Conservation (phyloP, 768 basidiomycete species). For the Wakefieldia striispora region DNA sequence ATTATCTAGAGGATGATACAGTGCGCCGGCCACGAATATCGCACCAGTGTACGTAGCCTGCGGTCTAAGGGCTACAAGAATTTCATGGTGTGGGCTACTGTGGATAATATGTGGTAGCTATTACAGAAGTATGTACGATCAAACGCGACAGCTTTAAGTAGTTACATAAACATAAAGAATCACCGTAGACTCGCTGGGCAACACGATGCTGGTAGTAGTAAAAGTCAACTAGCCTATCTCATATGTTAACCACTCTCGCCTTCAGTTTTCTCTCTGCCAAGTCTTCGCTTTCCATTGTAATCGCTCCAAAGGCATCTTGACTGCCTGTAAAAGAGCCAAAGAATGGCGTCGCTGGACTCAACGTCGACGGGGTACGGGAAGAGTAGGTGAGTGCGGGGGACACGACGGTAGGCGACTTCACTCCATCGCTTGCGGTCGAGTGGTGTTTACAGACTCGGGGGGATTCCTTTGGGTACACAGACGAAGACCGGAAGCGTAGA, state of each 20-base stretch:
- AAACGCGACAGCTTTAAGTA: slow-evolving; percentile 8
- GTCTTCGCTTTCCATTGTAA: slow-evolving; percentile 23
- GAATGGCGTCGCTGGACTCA: slow-evolving; percentile 72
- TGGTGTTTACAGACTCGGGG: slow-evolving; percentile 15
- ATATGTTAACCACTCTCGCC: slow-evolving; percentile 16
- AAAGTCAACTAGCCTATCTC: slow-evolving; percentile 1
- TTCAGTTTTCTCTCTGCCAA: slow-evolving; percentile 24
- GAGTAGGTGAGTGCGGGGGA: slow-evolving; percentile 71
- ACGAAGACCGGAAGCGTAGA: slow-evolving; percentile 6
- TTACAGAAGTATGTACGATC: slow-evolving; percentile 2
- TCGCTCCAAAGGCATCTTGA: slow-evolving; percentile 32
- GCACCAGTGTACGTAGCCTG: too few species aligned
- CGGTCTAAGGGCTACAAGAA: slow-evolving; percentile 1
- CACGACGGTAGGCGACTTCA: slow-evolving; percentile 52
- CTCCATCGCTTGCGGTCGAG: slow-evolving; percentile 27
- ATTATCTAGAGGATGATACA: too few species aligned
- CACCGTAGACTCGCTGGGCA: not conserved
- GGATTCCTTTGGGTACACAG: slow-evolving; percentile 9
- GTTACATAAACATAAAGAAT: slow-evolving; percentile 8
- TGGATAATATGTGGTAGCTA: slow-evolving; percentile 1
- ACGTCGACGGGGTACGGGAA: slow-evolving; percentile 59
- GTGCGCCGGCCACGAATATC: too few species aligned
- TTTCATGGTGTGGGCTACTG: slow-evolving; percentile 1
- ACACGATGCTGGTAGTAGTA: not conserved
- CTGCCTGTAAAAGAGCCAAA: slow-evolving; percentile 51